Conservation (phyloP, 306 rosid species). For the Biancaea sappan region DNA sequence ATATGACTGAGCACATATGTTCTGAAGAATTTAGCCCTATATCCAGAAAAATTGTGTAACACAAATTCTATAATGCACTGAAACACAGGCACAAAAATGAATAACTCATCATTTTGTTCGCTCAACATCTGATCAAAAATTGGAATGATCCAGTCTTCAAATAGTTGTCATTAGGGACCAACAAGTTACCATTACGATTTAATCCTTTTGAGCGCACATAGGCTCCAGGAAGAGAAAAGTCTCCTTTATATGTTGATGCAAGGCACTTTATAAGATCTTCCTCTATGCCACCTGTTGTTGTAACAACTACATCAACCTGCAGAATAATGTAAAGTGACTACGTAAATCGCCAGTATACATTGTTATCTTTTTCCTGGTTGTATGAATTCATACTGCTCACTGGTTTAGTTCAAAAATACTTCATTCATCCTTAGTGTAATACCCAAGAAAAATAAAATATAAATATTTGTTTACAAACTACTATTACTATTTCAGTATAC, state of each 20-base stretch:
- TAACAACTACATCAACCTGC: conserved; percentile 86
- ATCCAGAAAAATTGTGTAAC: conserved; percentile 1
- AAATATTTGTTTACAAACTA: too few relatives aligned
- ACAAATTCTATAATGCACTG: not conserved
- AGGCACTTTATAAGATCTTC: conserved; percentile 95
- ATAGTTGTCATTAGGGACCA: conserved; percentile 93
- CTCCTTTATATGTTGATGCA: conserved; percentile 88
- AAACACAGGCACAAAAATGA: conserved; percentile 13
- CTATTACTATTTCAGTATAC: too few relatives aligned
- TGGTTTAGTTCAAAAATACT: not conserved
- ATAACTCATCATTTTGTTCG: conserved; percentile 76
- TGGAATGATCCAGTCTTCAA: conserved; percentile 96
- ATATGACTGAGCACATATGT: not conserved
- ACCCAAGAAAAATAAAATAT: too few relatives aligned
- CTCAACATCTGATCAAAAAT: conserved; percentile 87
- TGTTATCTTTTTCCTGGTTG: not conserved
- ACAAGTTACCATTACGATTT: conserved; percentile 90
- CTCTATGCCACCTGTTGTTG: conserved; percentile 93
- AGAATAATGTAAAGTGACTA: not conserved
- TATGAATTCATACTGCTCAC: not conserved
- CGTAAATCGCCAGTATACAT: not conserved
- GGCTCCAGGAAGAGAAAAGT: conserved; percentile 75
- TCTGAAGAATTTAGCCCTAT: not conserved
- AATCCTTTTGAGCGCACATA: conserved; percentile 80
- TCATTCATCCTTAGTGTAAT: not conserved